Evolutionary conservation across 805 yeast genomes (phyloP), one percentile per base, ranked within the genome.

Genomic region (Candida patagonica): DNA sequence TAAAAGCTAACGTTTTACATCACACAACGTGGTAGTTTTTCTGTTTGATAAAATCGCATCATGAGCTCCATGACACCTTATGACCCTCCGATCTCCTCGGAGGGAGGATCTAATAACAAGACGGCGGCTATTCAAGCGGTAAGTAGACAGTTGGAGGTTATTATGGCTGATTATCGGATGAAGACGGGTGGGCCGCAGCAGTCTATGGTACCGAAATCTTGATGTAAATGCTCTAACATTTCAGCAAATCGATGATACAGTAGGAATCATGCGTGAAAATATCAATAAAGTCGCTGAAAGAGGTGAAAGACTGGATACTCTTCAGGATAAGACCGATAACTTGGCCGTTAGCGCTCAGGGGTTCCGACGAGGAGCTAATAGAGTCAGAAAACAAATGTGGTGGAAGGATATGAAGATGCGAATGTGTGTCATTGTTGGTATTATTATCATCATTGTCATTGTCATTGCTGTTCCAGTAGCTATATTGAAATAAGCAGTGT

Each of bases 361-460:
- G 26, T 89, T 92, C 69, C 85, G 94, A 60, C 76, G 95, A 60
- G 94, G 96, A 30, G 97, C 98, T 44, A 89, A 89, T 66, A 79
- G 94, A 54, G 96, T 89, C 35, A 83, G 98, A 66, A 89, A 88
- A 63, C 94, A 88, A 59, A 89, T 89, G 96, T 89, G 97, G 97
- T 84, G 94, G 83, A 89, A 92, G 64, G 95, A 89, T 61, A 73
- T 92, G 76, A 92, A 92, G 69, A 82, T 92, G 89, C 80, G 94
- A 63, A 67, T 88, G 70, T 89, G 97, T 63, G 65, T 84, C 42
- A 80, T 88, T 44, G 76, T 80, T 35, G 82, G 80, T 22, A 78
- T 80, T 20, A 66, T 92, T 39, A 77, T 89, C 56, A 76, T 88
- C 39, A 65, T 89, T 51, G 37, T 33, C n/a, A 65, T 89, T 42